A percentile compares a stretch with the other conserved stretches of the same genome.
phyloP scores from a whole-genome alignment of 768 basidiomycete species.

The Boletus reticulatus region DNA sequence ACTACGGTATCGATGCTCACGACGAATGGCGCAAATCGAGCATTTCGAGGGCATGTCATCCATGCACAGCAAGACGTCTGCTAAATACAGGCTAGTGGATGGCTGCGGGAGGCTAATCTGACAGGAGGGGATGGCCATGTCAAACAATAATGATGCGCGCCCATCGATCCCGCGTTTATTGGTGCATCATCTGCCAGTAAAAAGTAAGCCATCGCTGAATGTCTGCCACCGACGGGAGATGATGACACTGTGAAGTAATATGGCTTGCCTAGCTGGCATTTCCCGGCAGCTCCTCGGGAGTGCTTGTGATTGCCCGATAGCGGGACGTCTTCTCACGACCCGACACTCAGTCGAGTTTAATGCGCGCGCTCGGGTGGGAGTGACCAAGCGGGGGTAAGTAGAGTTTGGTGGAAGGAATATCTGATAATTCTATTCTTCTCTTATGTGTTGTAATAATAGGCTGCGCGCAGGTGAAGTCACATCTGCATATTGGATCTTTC shows the following conservation, averaged over 20 bases:
- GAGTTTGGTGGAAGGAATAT: constrained; percentile 7
- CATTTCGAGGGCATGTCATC: constrained; percentile 1
- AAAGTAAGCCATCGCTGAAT: constrained; percentile 6
- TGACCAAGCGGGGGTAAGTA: constrained; percentile 9
- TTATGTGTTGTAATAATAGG: constrained; percentile 15
- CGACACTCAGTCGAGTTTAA: neutral
- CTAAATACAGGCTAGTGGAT: constrained; percentile 11
- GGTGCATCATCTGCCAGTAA: constrained; percentile 26
- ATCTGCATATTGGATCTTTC: constrained; percentile 35
- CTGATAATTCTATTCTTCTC: constrained; percentile 8
- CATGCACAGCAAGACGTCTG: constrained; percentile 10
- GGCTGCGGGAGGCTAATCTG: constrained; percentile 23
- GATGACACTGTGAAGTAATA: constrained; percentile 24
- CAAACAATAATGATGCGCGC: constrained; percentile 7
- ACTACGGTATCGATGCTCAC: neutral
- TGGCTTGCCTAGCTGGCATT: constrained; percentile 13
- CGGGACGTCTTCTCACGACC: constrained; percentile 11
- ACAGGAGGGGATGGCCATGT: constrained; percentile 9
- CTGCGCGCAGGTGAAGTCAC: constrained; percentile 28
- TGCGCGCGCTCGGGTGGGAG: neutral
- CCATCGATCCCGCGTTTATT: constrained; percentile 16
- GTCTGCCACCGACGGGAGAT: constrained; percentile 16
- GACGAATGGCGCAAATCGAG: constrained; percentile 8
- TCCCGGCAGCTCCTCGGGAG: constrained; percentile 23
- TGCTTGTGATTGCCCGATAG: constrained; percentile 6